Conservation (phyloP, 805 yeast genomes). For the Lachancea waltii region DNA sequence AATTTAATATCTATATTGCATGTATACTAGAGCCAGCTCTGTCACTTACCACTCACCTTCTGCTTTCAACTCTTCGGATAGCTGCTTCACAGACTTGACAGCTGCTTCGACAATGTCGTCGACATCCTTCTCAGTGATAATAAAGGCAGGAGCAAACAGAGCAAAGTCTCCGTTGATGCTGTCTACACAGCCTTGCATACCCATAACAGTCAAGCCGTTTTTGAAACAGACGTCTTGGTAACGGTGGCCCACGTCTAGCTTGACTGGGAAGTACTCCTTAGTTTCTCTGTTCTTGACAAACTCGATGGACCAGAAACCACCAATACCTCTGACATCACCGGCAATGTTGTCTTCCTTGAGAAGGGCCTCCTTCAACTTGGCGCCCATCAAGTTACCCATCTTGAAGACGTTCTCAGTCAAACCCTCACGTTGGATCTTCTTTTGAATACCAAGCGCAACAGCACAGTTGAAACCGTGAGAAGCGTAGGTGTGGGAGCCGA, state of each 20-base stretch:
- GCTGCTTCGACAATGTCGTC: conserved; percentile 38
- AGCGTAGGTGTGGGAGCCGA: conserved; percentile 48
- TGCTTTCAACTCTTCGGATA: conserved; percentile 14
- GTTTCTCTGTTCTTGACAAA: conserved; percentile 47
- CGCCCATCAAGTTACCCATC: conserved; percentile 39
- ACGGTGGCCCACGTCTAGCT: conserved; percentile 34
- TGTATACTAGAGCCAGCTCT: conserved; percentile 5
- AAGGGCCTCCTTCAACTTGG: conserved; percentile 32
- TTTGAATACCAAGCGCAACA: conserved; percentile 42
- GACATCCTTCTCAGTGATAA: conserved; percentile 38
- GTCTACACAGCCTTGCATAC: conserved; percentile 38
- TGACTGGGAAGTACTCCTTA: conserved; percentile 41
- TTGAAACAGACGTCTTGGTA: conserved; percentile 33
- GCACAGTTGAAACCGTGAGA: conserved; percentile 42
- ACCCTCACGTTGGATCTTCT: conserved; percentile 32
- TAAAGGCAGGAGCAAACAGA: conserved; percentile 43
- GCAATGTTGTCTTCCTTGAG: conserved; percentile 34
- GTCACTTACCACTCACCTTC: conserved; percentile 14
- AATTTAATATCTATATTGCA: not conserved
- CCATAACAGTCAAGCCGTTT: conserved; percentile 45
- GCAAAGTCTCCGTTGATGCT: conserved; percentile 40
- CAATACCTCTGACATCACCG: conserved; percentile 59
- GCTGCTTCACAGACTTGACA: conserved; percentile 36
- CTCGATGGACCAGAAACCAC: conserved; percentile 55
- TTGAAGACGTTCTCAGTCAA: conserved; percentile 39